Base-by-base conservation (phyloP, 2,329 filamentous ascomycete genomes). In the Lasiodiplodia theobromae region DNA sequence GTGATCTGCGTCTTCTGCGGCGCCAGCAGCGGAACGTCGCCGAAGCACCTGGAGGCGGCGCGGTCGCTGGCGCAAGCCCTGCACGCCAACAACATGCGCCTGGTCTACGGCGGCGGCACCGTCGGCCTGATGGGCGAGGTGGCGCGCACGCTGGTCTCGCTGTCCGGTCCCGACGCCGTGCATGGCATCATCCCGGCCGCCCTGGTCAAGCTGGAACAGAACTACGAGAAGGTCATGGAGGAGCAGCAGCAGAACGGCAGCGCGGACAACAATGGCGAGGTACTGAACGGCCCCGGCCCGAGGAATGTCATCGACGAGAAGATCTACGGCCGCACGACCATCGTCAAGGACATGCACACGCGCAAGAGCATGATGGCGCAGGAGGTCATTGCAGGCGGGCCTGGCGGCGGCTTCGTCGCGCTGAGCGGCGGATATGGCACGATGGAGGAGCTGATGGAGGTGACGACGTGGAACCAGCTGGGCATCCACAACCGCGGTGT, bases 1-100 rank as follows among this genome's bases (percentile, higher is more conserved):
- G 92, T 92, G 72, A 91, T 97, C 78, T 97, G 93, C 79, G 95
- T 98, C 73, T 98, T 97, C 87, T 98, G 96, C 83, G 96, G 95
- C 77, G 89, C 96, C 65, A 91, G 88, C 10, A 80, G 86, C 18
- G 96, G 96, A 62, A 89, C 85, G 64, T 91, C 88, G 71, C 89
- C 92, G 16, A 86, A 86, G 4, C 93, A 97, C 80, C 82, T 96
- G 75, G 89, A 90, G 78, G 90, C 93, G 8, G 96, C 96, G 2
- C 90, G 91, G 49, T 82, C 88, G 37, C 89, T 98, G 16, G 95
- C 91, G 67, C 83, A 84, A 40, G 85, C 86, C 72, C 91, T 98
- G 82, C 91, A 94, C 77, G 85, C 87, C 63, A 87, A 92, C 76
- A 89, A 92, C 78, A 93, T 96, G 75, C 86, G 88, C 11, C 88